A percentile compares a stretch with the other conserved stretches of the same genome.
These are phyloP conservation scores for Apiotrichum laibachii DNA, from an alignment of 1,284 basidiomycete genomes.

Conservation along the genomic window DNA sequence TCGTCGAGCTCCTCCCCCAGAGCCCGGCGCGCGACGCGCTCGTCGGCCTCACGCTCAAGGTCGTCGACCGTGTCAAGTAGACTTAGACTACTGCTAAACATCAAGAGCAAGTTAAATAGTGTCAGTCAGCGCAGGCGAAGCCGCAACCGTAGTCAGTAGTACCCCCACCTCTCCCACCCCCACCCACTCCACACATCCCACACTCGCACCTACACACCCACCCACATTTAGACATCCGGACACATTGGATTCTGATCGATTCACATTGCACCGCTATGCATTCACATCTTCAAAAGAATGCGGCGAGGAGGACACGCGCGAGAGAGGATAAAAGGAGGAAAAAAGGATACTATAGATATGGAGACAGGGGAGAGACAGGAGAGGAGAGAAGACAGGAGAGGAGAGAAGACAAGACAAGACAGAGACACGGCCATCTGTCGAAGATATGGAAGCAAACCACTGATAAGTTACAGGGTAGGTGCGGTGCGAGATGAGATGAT, in stretches of 20 bases:
- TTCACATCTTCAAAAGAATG: conserved; percentile 11
- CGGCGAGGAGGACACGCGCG: background rate
- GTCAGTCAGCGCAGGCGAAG: no score
- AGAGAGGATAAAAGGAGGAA: background rate
- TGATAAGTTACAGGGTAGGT: no score
- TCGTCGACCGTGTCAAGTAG: conserved; percentile 52
- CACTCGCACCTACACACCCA: background rate
- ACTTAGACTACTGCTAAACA: background rate
- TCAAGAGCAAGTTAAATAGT: background rate
- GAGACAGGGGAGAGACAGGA: background rate
- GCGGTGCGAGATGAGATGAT: no score
- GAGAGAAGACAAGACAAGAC: background rate
- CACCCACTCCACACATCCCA: background rate
- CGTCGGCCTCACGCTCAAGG: conserved; percentile 51
- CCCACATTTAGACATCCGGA: background rate
- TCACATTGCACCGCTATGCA: conserved; percentile 17
- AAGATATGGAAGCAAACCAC: no score
- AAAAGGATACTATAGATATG: background rate
- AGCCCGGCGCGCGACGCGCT: conserved; percentile 75
- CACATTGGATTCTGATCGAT: background rate
- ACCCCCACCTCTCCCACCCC: background rate
- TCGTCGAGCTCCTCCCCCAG: conserved; percentile 70
- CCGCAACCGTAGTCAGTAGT: no score
- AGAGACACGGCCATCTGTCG: background rate
- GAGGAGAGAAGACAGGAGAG: background rate